These are phyloP conservation scores for Microcyclospora tardicrescens DNA, from an alignment of 2,329 filamentous ascomycete genomes.

Conservation along the genomic window DNA sequence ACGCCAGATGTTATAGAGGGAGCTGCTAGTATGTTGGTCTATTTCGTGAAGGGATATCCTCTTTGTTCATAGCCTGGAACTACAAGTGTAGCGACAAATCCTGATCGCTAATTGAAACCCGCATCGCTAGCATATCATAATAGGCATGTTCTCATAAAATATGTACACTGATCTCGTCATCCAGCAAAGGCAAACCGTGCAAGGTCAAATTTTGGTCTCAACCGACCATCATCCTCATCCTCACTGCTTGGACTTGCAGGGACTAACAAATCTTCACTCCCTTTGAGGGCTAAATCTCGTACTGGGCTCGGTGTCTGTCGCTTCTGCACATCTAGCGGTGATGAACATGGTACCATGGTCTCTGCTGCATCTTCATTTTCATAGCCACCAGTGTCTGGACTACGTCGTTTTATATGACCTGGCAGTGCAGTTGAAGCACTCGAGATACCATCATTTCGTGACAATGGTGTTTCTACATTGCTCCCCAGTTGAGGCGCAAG, in stretches of 20 bases:
- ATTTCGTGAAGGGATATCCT: too few relatives aligned
- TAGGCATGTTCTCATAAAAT: too few relatives aligned
- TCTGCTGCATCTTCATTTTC: constrained; percentile 14
- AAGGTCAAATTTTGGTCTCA: constrained; percentile 25
- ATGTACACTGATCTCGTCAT: constrained; percentile 1
- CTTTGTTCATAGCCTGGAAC: too few relatives aligned
- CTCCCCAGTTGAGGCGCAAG: too few relatives aligned
- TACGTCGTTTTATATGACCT: constrained; percentile 1
- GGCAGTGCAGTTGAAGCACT: background rate
- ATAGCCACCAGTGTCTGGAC: constrained; percentile 7
- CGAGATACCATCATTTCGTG: background rate
- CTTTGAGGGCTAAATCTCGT: constrained; percentile 19
- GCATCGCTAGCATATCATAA: too few relatives aligned
- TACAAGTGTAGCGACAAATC: too few relatives aligned
- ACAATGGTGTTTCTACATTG: constrained; percentile 1
- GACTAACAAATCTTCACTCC: constrained; percentile 36
- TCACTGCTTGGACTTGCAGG: constrained; percentile 32
- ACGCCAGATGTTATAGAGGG: too few relatives aligned
- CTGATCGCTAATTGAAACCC: too few relatives aligned
- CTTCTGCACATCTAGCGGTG: constrained; percentile 4
- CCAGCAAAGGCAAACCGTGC: constrained; percentile 27
- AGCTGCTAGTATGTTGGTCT: too few relatives aligned
- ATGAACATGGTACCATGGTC: constrained; percentile 6
- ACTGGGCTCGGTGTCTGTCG: constrained; percentile 8
- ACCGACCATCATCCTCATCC: constrained; percentile 22